These are phyloP conservation scores for Sporothrix pseudoabietina DNA, from an alignment of 2,329 filamentous ascomycete genomes.

Conservation along the genomic window DNA sequence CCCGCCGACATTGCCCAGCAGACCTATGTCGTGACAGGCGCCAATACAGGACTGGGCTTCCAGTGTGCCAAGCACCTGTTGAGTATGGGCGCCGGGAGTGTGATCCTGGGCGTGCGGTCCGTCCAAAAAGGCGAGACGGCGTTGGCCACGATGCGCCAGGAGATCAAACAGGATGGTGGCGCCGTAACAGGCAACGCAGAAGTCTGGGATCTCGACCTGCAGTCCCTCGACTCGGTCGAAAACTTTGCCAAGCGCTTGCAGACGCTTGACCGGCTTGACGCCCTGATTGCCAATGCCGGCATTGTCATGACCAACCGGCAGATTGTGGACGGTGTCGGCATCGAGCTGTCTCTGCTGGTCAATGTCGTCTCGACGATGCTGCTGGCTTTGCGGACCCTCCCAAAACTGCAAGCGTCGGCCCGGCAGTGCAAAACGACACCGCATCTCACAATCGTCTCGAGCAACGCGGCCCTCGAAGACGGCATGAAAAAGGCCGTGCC, in stretches of 20 bases:
- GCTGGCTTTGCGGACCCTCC: slow-evolving; percentile 53
- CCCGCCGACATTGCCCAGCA: slow-evolving; percentile 27
- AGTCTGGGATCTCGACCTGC: slow-evolving; percentile 31
- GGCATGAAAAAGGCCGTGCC: not conserved
- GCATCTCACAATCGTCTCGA: slow-evolving; percentile 38
- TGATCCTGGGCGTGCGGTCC: slow-evolving; percentile 43
- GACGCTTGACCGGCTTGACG: slow-evolving; percentile 43
- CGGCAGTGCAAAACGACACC: slow-evolving; percentile 35
- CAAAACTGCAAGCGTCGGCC: slow-evolving; percentile 51
- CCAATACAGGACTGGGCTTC: slow-evolving; percentile 43
- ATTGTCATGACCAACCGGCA: slow-evolving; percentile 43
- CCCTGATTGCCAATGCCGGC: slow-evolving; percentile 48
- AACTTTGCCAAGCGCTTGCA: slow-evolving; percentile 23
- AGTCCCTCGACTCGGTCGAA: slow-evolving; percentile 25
- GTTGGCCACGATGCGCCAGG: slow-evolving; percentile 40
- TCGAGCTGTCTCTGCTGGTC: slow-evolving; percentile 53
- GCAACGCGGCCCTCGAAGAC: slow-evolving; percentile 37
- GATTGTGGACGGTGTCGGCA: slow-evolving; percentile 43
- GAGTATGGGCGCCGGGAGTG: slow-evolving; percentile 38
- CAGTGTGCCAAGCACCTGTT: slow-evolving; percentile 43
- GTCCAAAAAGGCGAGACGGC: slow-evolving; percentile 42
- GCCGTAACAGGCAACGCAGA: not conserved
- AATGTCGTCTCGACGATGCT: slow-evolving; percentile 59
- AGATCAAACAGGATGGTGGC: not conserved
- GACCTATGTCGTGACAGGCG: slow-evolving; percentile 43